Conservation (phyloP, 2,329 filamentous ascomycete genomes). For the Colletotrichum cereale region DNA sequence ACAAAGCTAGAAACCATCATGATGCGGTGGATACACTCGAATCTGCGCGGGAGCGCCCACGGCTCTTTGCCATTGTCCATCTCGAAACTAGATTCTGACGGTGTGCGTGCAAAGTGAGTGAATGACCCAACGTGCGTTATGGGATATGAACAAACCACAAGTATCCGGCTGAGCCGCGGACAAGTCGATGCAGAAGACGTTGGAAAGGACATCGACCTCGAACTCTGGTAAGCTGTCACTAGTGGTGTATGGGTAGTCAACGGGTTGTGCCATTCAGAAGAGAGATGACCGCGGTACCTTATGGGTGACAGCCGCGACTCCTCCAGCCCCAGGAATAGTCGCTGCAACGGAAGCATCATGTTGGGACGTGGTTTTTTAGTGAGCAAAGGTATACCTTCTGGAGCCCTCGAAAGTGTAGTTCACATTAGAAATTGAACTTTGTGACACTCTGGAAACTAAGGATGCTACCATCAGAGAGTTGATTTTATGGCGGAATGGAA, state of each 20-base stretch:
- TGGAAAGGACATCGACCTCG: background rate
- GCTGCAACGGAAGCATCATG: background rate
- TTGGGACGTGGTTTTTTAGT: background rate
- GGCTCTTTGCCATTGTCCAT: slow-evolving; percentile 51
- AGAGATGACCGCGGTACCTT: background rate
- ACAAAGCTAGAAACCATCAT: slow-evolving; percentile 47
- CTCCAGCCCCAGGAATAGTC: background rate
- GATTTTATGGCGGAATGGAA: too few relatives aligned
- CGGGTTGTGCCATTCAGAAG: background rate
- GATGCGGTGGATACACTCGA: slow-evolving; percentile 51
- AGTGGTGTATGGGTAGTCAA: background rate
- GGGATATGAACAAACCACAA: background rate
- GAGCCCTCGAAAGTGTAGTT: too few relatives aligned
- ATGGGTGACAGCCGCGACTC: background rate
- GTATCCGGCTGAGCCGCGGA: slow-evolving; percentile 44
- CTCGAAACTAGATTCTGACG: slow-evolving; percentile 58
- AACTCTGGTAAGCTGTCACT: background rate
- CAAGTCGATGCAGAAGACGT: slow-evolving; percentile 46
- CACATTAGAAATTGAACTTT: too few relatives aligned
- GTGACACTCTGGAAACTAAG: background rate
- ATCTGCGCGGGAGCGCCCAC: slow-evolving; percentile 48
- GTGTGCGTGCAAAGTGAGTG: slow-evolving; percentile 28
- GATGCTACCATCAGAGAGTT: too few relatives aligned
- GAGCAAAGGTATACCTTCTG: background rate
- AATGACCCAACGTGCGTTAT: background rate